These are phyloP conservation scores for Penicillium paxilli DNA, from an alignment of 495 filamentous ascomycete species.

Conservation along the genomic window DNA sequence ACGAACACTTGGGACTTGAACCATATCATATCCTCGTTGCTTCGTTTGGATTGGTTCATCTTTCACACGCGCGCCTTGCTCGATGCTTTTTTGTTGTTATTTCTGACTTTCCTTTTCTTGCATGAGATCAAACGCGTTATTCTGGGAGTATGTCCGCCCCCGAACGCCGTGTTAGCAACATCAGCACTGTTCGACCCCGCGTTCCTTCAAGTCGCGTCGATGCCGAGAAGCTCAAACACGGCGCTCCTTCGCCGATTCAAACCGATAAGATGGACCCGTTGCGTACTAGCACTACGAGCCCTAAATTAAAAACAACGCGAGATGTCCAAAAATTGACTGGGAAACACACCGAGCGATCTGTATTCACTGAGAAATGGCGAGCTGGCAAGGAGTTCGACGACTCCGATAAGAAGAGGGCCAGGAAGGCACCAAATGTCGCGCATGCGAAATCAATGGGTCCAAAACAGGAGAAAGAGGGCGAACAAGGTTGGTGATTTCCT, in stretches of 20 bases:
- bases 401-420: constrained; percentile 44
- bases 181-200: constrained; percentile 49
- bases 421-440: constrained; percentile 33
- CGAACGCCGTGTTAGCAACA: constrained; percentile 46
- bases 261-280: constrained; percentile 35
- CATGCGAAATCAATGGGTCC: constrained; percentile 40
- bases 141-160: constrained; percentile 46
- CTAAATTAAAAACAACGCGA: constrained; percentile 33
- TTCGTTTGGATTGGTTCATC: neutral
- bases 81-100: neutral
- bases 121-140: neutral
- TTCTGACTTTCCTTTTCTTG: neutral
- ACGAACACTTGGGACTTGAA: neutral
- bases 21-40: too few species aligned
- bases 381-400: constrained; percentile 60
- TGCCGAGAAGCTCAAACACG: constrained; percentile 36
- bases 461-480: constrained; percentile 39
- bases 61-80: constrained; percentile 10
- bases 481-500: constrained; percentile 32
- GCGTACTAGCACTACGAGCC: constrained; percentile 36
- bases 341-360: constrained; percentile 42
- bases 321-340: constrained; percentile 34
- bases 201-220: constrained; percentile 47
- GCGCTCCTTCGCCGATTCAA: constrained; percentile 35
- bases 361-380: constrained; percentile 66